Conservation (phyloP, 768 basidiomycete genomes). For the Leccinum subgranulosum region DNA sequence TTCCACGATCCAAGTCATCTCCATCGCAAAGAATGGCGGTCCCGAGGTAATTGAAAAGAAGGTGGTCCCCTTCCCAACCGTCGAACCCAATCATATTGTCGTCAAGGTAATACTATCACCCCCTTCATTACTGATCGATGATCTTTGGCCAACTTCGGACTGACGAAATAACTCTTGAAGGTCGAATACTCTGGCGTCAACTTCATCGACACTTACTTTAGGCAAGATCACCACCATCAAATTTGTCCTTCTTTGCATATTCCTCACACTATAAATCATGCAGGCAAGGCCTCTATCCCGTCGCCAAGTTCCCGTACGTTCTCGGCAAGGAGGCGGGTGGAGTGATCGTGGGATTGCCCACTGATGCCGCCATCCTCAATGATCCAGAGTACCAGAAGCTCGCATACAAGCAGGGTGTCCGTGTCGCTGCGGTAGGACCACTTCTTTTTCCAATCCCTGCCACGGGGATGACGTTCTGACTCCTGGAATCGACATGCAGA, state of each 20-base stretch:
- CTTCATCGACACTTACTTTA: constrained; percentile 82
- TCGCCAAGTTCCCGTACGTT: constrained; percentile 55
- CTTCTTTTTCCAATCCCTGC: background rate
- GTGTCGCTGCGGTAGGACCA: constrained; percentile 56
- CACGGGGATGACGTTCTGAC: background rate
- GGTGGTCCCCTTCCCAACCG: constrained; percentile 61
- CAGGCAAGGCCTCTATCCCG: constrained; percentile 65
- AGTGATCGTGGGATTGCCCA: constrained; percentile 69
- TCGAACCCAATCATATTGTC: constrained; percentile 56
- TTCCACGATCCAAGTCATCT: constrained; percentile 63
- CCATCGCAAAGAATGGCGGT: constrained; percentile 70
- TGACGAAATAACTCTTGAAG: constrained; percentile 34
- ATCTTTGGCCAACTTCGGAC: background rate
- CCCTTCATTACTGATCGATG: background rate
- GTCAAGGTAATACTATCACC: constrained; percentile 28
- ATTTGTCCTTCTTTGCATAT: background rate
- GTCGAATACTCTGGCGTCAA: constrained; percentile 80
- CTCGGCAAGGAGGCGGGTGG: constrained; percentile 83
- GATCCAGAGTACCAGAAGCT: constrained; percentile 62
- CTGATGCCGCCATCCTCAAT: constrained; percentile 55
- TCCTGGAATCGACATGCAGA: constrained; percentile 30
- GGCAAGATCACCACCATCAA: constrained; percentile 39
- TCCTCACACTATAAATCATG: background rate
- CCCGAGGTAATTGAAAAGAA: constrained; percentile 73
- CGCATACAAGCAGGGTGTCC: constrained; percentile 63